Evolutionary conservation across 495 filamentous ascomycete species (phyloP).

Genomic region (Thermochaetoides thermophila): DNA sequence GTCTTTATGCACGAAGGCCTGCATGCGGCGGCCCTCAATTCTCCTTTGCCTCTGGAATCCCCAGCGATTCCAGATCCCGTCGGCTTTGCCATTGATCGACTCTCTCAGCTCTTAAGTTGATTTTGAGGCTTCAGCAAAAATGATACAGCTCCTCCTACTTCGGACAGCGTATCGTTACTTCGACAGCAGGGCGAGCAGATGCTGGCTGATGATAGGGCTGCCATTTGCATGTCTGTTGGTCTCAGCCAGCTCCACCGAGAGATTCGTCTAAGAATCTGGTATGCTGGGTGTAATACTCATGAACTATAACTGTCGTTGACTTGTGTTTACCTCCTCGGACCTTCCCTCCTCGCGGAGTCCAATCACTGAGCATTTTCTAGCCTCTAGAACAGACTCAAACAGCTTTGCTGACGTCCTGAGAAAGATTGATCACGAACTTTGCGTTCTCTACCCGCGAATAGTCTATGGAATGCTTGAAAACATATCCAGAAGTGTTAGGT

Average conservation of each 20-base stretch:
- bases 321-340: slow-evolving; percentile 8
- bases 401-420: slow-evolving; percentile 4
- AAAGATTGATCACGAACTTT: slow-evolving; percentile 9
- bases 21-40: slow-evolving; percentile 24
- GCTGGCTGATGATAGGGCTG: slow-evolving; percentile 29
- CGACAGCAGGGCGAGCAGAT: slow-evolving; percentile 21
- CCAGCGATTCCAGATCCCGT: slow-evolving; percentile 21
- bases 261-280: slow-evolving; percentile 26
- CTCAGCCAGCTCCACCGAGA: slow-evolving; percentile 17
- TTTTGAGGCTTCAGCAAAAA: too few species aligned
- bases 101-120: too few species aligned
- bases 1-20: too few species aligned
- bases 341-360: slow-evolving; percentile 7
- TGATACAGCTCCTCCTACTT: too few species aligned
- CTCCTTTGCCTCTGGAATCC: slow-evolving; percentile 25
- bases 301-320: not conserved
- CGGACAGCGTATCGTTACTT: slow-evolving; percentile 25
- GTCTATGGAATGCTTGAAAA: slow-evolving; percentile 10
- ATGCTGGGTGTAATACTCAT: slow-evolving; percentile 15
- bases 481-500: slow-evolving; percentile 5
- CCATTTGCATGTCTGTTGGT: slow-evolving; percentile 25
- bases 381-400: not conserved
- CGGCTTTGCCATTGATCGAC: slow-evolving; percentile 20
- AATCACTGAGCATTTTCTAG: slow-evolving; percentile 2
- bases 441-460: slow-evolving; percentile 7